Conservation (phyloP, 2,329 filamentous ascomycete species). For the Trichoderma arundinaceum region DNA sequence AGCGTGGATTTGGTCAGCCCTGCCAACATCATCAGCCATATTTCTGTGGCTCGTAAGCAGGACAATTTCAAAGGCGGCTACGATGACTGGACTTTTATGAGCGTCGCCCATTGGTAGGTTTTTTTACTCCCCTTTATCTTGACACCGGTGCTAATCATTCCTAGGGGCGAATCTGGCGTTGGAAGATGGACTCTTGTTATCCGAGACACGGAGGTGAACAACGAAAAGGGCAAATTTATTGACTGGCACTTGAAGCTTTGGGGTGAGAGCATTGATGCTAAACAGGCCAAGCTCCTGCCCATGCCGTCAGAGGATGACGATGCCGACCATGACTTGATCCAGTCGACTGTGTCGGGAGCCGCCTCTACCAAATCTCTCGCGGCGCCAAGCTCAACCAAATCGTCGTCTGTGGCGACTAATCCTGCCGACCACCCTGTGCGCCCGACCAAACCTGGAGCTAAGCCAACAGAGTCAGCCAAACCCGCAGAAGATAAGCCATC, state of each 20-base stretch:
- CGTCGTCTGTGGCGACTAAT: constrained; percentile 48
- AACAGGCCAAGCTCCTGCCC: constrained; percentile 75
- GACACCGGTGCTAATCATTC: neutral
- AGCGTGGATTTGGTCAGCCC: constrained; percentile 92
- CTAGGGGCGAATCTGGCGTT: constrained; percentile 82
- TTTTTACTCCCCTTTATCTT: neutral
- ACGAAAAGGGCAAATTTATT: constrained; percentile 75
- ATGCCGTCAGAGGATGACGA: constrained; percentile 85
- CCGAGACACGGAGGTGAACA: constrained; percentile 81
- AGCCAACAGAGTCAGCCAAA: constrained; percentile 47
- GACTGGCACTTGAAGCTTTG: constrained; percentile 96
- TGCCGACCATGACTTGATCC: constrained; percentile 73
- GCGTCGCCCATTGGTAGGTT: constrained; percentile 87
- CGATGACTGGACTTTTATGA: constrained; percentile 98
- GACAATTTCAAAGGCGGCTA: constrained; percentile 76
- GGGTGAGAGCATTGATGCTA: constrained; percentile 83
- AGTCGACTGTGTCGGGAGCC: constrained; percentile 54
- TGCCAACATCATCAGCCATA: constrained; percentile 77
- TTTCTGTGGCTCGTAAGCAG: constrained; percentile 74
- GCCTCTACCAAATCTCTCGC: constrained; percentile 47
- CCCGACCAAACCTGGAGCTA: constrained; percentile 55
- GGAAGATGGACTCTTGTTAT: constrained; percentile 92
- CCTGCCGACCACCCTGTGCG: constrained; percentile 70
- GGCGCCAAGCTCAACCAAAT: constrained; percentile 48
- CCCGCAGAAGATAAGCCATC: constrained; percentile 41